Evolutionary conservation across 2,329 filamentous ascomycete genomes (phyloP), one percentile per base, ranked within the genome.

Genomic region (Albifimbria verrucaria): DNA sequence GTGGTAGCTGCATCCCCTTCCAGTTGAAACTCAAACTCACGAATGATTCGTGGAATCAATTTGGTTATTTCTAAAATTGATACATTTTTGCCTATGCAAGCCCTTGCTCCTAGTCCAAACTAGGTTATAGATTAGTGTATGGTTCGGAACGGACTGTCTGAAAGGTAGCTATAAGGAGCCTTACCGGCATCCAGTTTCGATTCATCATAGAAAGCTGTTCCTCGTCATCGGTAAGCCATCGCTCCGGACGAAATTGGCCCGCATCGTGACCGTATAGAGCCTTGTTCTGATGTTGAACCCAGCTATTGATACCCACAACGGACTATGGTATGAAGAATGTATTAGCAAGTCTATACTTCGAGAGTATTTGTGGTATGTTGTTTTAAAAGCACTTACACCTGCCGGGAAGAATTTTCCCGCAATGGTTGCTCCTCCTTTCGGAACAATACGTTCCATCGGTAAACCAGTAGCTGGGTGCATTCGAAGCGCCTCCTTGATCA

Each of bases 391-490:
- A 56, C 61, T 48, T 54, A 65, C 63, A 1, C 65, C 65, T 3
- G 58, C 61, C 2, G 67, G 69, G n/a, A 72, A 63, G 54, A 64
- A 64, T 1, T 52, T 39, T 1, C 64, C 67, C 6, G 66, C 65
- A 6, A 82, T 68, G 7, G 69, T 66, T 1, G 65, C 65, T 51
- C 67, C 72, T 3, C 68, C 53, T 0, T 76, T 69, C 0, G 89
- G 89, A 0, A 90, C 87, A 46, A 92, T 75, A 55, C 90, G 81
- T 68, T 93, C 89, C 43, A 93, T 75, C 0, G 86, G 84, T 5
- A 92, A 73, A 0, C 88, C 89, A 0, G 87, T 80, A 0, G 89
- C 87, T 0, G 90, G 89, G 65, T 92, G 88, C 60, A 91, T 66
- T 12, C 89, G 82, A 73, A 92, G 89, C 4, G 86, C 82, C 68